These are phyloP conservation scores for Dendrobium huoshanense DNA, from an alignment of 106 monocot species.

Conservation along the genomic window DNA sequence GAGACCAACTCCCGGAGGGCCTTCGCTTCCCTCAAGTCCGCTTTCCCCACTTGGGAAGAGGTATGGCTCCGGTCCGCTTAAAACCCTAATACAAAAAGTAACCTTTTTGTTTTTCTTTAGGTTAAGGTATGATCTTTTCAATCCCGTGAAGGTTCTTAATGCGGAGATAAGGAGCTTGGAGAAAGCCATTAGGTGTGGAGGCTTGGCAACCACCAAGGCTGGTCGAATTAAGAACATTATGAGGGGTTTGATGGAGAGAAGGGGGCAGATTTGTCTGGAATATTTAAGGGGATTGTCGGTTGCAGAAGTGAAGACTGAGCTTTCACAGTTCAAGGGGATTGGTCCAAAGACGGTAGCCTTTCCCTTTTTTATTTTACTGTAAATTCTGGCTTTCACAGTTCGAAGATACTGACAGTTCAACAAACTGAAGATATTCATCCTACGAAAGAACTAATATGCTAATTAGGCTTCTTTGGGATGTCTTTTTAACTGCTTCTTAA, in stretches of 20 bases:
- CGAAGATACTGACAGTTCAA: background rate
- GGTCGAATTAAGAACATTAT: slow-evolving; percentile 50
- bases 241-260: slow-evolving; percentile 36
- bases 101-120: background rate
- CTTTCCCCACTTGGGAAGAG: slow-evolving; percentile 56
- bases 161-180: slow-evolving; percentile 44
- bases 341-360: slow-evolving; percentile 74
- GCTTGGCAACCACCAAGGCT: slow-evolving; percentile 63
- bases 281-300: slow-evolving; percentile 54
- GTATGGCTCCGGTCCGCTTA: slow-evolving; percentile 2
- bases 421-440: too few species aligned
- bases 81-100: background rate
- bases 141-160: slow-evolving; percentile 34
- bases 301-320: slow-evolving; percentile 62
- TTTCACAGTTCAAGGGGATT: slow-evolving; percentile 74
- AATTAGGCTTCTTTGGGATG: too few species aligned
- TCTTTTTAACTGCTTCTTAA: too few species aligned
- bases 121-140: background rate
- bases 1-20: slow-evolving; percentile 58
- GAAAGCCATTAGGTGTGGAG: slow-evolving; percentile 65
- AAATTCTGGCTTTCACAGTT: background rate
- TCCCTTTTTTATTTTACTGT: background rate
- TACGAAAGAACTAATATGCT: too few species aligned
- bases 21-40: slow-evolving; percentile 57
- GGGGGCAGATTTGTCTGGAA: slow-evolving; percentile 43